Base-by-base conservation (phyloP, 305 asterid genomes). In the Fraxinus dipetala region DNA sequence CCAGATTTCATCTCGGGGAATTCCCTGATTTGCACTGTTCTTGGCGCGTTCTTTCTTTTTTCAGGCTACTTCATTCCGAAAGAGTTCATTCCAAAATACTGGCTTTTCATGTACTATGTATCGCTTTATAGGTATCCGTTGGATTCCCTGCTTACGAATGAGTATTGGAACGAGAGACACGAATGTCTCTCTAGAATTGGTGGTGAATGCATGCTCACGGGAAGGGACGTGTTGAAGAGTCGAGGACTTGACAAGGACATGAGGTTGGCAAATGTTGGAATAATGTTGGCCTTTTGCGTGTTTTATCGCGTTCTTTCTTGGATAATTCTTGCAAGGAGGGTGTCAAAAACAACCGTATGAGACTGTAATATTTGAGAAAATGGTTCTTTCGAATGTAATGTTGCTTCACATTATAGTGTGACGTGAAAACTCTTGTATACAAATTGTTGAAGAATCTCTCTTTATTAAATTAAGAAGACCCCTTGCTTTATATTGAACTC, bases 61-160 rank as follows among this genome's bases (percentile, higher is more conserved):
- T 95, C 98, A 0, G 98, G 98, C n/a, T 95, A 95, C 80, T 95
- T 95, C 86, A 93, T 95, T 3, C 98, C 98, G 9, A 93, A 85
- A 56, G 96, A 91, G 78, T 82, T 86, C 83, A 95, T 95, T 16
- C 98, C 98, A 5, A 95, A 88, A 78, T 95, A 93, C 82, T 93
- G 98, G 98, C 80, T 93, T 54, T 89, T 95, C 87, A 95, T 95
- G 98, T 95, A 95, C 79, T 93, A 95, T 63, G 92, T 95, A 54
- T 95, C 98, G 2, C 91, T 95, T 2, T 95, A 95, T 87, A 81
- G 98, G 91, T 93, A 95, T 82, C 98, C 98, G 2, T 81, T 95
- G 83, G 98, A 95, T 82, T 89, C 93, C 1, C 84, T 93, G 80
- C 82, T 95, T 20, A 85, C 89, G 3, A 95, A 95, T 74, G 98